A percentile compares a stretch with the other conserved stretches of the same genome.
phyloP scores from a whole-genome alignment of 1,139 yeast species.

The Arxiozyma telluris region DNA sequence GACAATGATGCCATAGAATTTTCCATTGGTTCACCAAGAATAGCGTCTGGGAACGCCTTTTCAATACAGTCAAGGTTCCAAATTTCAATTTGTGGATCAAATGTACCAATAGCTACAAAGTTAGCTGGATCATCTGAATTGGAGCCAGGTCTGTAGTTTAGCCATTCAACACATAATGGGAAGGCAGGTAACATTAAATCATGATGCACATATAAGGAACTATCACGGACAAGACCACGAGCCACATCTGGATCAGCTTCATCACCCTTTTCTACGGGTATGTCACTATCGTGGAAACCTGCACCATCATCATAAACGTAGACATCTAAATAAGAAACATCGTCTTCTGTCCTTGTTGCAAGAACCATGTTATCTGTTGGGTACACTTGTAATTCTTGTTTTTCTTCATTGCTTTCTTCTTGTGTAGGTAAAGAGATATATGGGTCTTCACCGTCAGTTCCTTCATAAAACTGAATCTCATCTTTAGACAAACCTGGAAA shows the following conservation, averaged over 20 bases:
- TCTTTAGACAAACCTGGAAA: slow-evolving; percentile 62
- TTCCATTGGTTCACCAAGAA: slow-evolving; percentile 69
- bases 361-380: slow-evolving; percentile 85
- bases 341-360: slow-evolving; percentile 95
- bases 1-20: slow-evolving; percentile 37
- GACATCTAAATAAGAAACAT: slow-evolving; percentile 82
- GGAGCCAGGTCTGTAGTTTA: slow-evolving; percentile 60
- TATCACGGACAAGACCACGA: slow-evolving; percentile 59
- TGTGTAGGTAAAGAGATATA: slow-evolving; percentile 62
- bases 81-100: slow-evolving; percentile 93
- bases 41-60: slow-evolving; percentile 89
- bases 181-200: slow-evolving; percentile 95
- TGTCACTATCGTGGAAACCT: slow-evolving; percentile 57
- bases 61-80: slow-evolving; percentile 94
- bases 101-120: slow-evolving; percentile 93
- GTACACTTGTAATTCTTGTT: slow-evolving; percentile 73
- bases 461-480: slow-evolving; percentile 47
- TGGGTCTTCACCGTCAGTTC: slow-evolving; percentile 59
- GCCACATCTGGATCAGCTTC: slow-evolving; percentile 57
- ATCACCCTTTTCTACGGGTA: slow-evolving; percentile 54
- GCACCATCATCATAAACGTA: slow-evolving; percentile 94
- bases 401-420: slow-evolving; percentile 61
- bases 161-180: slow-evolving; percentile 95
- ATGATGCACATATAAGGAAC: slow-evolving; percentile 84
- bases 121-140: slow-evolving; percentile 53